These are phyloP conservation scores for Leccinum barrowsii DNA, from an alignment of 768 basidiomycete genomes.

Conservation along the genomic window DNA sequence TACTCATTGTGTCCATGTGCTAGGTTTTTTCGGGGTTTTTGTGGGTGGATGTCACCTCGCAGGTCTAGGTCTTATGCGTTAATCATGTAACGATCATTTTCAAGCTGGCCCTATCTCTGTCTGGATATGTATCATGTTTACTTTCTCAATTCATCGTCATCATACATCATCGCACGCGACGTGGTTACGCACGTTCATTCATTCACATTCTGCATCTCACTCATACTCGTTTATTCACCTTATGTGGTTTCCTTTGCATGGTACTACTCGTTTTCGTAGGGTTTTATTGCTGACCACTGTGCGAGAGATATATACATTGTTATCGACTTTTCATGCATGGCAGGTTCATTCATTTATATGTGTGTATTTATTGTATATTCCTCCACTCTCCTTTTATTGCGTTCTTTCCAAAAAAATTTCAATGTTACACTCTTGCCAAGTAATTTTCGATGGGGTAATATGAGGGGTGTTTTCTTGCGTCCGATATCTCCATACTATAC, in stretches of 20 bases:
- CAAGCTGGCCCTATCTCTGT: not conserved
- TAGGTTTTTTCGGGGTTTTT: slow-evolving; percentile 2
- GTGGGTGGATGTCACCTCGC: slow-evolving; percentile 10
- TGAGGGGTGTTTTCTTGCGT: not conserved
- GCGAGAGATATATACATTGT: slow-evolving; percentile 10
- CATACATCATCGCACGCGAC: slow-evolving; percentile 17
- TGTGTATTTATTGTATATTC: slow-evolving; percentile 4
- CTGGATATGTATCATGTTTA: slow-evolving; percentile 6
- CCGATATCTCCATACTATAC: not conserved
- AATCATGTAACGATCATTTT: slow-evolving; percentile 13
- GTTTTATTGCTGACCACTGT: not conserved
- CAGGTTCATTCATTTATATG: not conserved
- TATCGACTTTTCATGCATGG: not conserved
- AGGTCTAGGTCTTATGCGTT: slow-evolving; percentile 16
- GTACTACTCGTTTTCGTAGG: not conserved
- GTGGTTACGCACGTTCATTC: slow-evolving; percentile 11
- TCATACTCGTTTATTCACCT: not conserved
- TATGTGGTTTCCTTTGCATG: not conserved
- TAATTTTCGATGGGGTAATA: slow-evolving; percentile 1
- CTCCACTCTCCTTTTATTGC: not conserved
- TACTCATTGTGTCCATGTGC: not conserved
- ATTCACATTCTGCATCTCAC: slow-evolving; percentile 13
- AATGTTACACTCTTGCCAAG: not conserved
- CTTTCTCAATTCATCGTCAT: slow-evolving; percentile 6
- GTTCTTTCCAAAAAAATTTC: not conserved